Base-by-base conservation (phyloP, 139 green algal species). In the Chlamydomonas eustigma region DNA sequence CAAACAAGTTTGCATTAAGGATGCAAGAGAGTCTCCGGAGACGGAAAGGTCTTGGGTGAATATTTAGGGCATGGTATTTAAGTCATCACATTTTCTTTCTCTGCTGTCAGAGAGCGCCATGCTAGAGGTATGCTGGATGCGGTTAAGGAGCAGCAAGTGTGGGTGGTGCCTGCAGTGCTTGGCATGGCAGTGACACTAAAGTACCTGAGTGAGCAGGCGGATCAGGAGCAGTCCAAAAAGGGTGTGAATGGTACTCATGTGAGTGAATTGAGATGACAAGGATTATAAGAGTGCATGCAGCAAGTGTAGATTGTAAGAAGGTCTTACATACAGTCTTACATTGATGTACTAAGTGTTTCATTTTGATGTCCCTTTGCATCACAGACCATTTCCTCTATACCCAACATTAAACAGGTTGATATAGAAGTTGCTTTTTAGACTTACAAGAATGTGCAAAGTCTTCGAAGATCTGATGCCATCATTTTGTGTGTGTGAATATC, bases 131-230 rank as follows among this genome's bases (percentile, higher is more conserved):
- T 79, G 64, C 33, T 79, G 38, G 34, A 73, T 18, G 69, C 38
- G 37, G 4, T 75, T 28, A 64, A 58, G n/a, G 81, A 81, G 33
- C 51, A 51, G 1, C n/a, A n/a, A n/a, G 73, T 74, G 69, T 86
- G 81, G 81, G 37, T 83, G 25, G 71, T 83, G 36, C 77, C 81
- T 2, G 51, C 71, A 1, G 69, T 81, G 24, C 58, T 83, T 2
- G 81, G 64, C 18, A 63, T 74, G n/a, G 77, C 77, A 0, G 37
- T 58, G 1, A 67, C 39, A 4, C 81, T 86, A 22, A 79, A 81
- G 63, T 3, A 50, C n/a, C 63, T 86, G 37, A 58, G 63, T 44
- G 31, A 74, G 28, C 1, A 51, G 64, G 77, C 77, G 35, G 77
- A 82, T 52, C 51, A 78, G 77, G 71, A 82, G 77, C 44, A 71